Base-by-base conservation (phyloP, 495 filamentous ascomycete species). In the Aspergillus taichungensis region DNA sequence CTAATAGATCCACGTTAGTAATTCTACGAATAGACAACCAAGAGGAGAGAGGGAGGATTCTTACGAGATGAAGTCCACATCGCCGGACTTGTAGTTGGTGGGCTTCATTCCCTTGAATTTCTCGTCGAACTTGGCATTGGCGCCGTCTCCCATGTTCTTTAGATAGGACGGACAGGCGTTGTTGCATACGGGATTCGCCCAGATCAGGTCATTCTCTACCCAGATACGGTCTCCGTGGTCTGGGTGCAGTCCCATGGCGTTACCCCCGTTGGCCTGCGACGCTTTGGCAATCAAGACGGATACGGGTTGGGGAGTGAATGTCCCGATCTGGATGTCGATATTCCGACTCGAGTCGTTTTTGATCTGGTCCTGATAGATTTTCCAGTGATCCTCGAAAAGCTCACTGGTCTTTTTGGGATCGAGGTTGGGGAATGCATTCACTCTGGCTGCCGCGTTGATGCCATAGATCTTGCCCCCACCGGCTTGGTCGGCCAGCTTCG, bases 121-220 rank as follows among this genome's bases (percentile, higher is more conserved):
- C 3, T 13, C 14, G 6, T 51, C 13, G 14, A 46, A 51, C 30
- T 24, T 11, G 3, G 12, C 14, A 4, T 34, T n/a, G 7, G 38
- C n/a, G 1, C 29, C 24, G 14, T 51, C 43, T 13, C 18, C 48
- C 3, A 51, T 34, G 10, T 51, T 30, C 7, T 30, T 36, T 11
- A 51, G 38, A 28, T 46, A 34, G 9, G 30, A 28, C 13, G 42
- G 42, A 37, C 43, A 51, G 1, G 42, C 48, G 11, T 41, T 28
- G 24, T 51, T 38, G 28, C 48, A 51, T 5, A 37, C 24, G 0
- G 35, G 30, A 29, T 51, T 45, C 7, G 37, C 28, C 48, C 48
- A 51, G 28, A 51, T 45, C 1, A 51, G 31, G 13, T 45, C 33
- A 42, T 51, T 46, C 38, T 51, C 48, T 8, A 51, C 38, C 48